Conservation (phyloP, 2,329 filamentous ascomycete species). For the Stemphylium beticola region DNA sequence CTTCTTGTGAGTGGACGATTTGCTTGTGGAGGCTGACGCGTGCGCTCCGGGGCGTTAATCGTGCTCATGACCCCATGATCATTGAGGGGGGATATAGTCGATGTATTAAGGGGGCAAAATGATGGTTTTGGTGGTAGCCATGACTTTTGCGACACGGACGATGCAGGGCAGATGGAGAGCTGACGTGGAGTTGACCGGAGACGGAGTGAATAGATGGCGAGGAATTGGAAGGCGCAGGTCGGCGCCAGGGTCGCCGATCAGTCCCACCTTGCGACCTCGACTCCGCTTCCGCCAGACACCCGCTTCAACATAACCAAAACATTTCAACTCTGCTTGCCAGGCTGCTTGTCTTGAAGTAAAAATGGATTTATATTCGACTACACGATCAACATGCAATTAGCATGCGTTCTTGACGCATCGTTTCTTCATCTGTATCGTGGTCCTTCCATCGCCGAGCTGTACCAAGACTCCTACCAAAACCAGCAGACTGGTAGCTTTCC, state of each 20-base stretch:
- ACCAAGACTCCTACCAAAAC: slow-evolving; percentile 15
- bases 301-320: too few relatives aligned
- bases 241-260: too few relatives aligned
- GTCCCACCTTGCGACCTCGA: too few relatives aligned
- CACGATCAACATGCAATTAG: not conserved
- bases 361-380: too few relatives aligned
- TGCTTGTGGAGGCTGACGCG: slow-evolving; percentile 26
- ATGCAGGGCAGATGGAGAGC: not conserved
- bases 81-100: not conserved
- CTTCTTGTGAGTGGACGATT: slow-evolving; percentile 26
- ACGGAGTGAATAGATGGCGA: not conserved
- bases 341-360: too few relatives aligned
- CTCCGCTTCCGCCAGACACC: too few relatives aligned
- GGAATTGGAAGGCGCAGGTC: too few relatives aligned
- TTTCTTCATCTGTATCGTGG: not conserved
- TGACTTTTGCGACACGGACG: not conserved
- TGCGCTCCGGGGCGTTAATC: slow-evolving; percentile 16
- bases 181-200: not conserved
- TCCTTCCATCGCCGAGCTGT: slow-evolving; percentile 15
- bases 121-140: not conserved
- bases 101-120: not conserved
- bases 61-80: not conserved
- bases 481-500: slow-evolving; percentile 2
- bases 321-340: too few relatives aligned
- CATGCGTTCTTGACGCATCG: not conserved